Conservation (phyloP, 257 asterid species). For the Primulina huaijiensis region DNA sequence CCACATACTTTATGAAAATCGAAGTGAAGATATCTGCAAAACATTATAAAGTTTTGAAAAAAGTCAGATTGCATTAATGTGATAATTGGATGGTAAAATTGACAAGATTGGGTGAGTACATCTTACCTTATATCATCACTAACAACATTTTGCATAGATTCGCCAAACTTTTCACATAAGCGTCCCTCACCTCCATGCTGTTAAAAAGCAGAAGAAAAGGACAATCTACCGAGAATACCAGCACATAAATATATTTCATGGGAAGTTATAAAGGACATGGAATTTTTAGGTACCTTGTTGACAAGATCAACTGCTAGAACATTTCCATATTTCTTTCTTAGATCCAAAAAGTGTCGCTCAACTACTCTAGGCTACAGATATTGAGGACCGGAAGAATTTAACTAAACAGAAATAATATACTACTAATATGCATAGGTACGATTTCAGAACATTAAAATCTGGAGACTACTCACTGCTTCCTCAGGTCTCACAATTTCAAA, state of each 20-base stretch:
- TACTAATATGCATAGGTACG: not conserved
- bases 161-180: conserved; percentile 56
- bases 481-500: conserved; percentile 55
- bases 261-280: not conserved
- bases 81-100: conserved; percentile 22
- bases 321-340: conserved; percentile 81
- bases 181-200: conserved; percentile 93
- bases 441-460: conserved; percentile 21
- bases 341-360: conserved; percentile 78
- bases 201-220: conserved; percentile 19
- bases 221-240: conserved; percentile 18
- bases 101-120: conserved; percentile 23
- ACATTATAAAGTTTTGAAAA: conserved; percentile 24
- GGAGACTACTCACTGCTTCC: conserved; percentile 62
- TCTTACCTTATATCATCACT: conserved; percentile 69
- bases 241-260: conserved; percentile 1
- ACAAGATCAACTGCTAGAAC: conserved; percentile 77
- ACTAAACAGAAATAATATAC: conserved; percentile 18
- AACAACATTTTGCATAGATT: conserved; percentile 56
- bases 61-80: conserved; percentile 24
- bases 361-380: conserved; percentile 63
- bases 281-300: conserved; percentile 52
- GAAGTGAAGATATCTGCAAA: conserved; percentile 79
- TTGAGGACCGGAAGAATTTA: conserved; percentile 25
- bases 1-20: conserved; percentile 97